Percentiles rank a stretch among this genome's conserved stretches.
phyloP scores from a whole-genome alignment of 306 rosid species.

The Herpetospermum pedunculosum region DNA sequence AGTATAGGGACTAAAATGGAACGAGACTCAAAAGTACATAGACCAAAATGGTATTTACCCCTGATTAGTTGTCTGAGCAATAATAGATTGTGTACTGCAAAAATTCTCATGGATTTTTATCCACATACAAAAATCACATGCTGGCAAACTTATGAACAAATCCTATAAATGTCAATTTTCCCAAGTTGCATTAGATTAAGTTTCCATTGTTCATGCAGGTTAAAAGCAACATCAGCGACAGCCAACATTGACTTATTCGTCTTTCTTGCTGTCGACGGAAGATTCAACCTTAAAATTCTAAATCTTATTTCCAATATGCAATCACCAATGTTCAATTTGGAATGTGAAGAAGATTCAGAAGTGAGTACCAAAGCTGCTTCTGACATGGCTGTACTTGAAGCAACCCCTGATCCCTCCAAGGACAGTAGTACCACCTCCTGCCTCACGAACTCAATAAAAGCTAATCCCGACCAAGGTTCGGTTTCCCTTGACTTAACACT shows the following conservation, averaged over 20 bases:
- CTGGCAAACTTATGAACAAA: background rate
- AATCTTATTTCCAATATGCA: constrained; percentile 29
- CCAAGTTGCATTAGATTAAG: background rate
- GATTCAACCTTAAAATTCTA: background rate
- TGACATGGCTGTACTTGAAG: constrained; percentile 22
- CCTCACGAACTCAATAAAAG: constrained; percentile 25
- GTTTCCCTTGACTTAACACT: constrained; percentile 56
- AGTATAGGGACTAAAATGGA: too few species aligned
- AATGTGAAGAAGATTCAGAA: constrained; percentile 35
- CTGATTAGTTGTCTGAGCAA: too few species aligned
- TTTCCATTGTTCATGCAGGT: constrained; percentile 5
- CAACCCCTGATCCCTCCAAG: constrained; percentile 34
- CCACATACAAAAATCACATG: background rate
- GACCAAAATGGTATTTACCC: too few species aligned
- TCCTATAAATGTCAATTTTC: background rate
- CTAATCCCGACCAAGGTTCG: constrained; percentile 21
- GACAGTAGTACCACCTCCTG: constrained; percentile 44
- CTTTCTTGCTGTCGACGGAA: background rate
- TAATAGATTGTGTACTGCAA: too few species aligned
- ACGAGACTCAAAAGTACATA: too few species aligned
- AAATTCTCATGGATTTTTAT: too few species aligned
- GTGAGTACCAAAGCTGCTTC: constrained; percentile 33
- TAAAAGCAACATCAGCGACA: background rate
- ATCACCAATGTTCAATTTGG: constrained; percentile 48
- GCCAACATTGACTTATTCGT: background rate